phyloP scores from a whole-genome alignment of 2,329 filamentous ascomycete genomes.

The Hypoxylon sp. region DNA sequence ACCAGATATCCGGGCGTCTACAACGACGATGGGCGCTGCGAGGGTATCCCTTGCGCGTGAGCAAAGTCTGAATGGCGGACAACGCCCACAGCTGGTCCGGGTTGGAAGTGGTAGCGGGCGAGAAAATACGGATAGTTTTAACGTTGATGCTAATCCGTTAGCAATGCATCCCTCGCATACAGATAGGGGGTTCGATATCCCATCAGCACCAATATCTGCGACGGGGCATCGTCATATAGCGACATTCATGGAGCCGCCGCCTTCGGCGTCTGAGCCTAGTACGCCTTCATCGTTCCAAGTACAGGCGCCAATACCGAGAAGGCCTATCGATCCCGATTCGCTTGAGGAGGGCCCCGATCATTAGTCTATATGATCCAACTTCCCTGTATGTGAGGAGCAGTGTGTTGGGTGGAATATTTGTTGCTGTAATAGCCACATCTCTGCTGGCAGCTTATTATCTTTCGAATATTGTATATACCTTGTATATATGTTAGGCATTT shows the following conservation, averaged over 20 bases:
- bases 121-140: not conserved
- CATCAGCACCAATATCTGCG: constrained; percentile 5
- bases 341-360: constrained; percentile 19
- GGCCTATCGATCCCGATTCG: constrained; percentile 25
- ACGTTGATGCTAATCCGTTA: not conserved
- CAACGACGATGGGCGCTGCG: not conserved
- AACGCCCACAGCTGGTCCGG: constrained; percentile 31
- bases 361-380: not conserved
- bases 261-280: not conserved
- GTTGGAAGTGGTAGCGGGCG: constrained; percentile 34
- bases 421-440: not conserved
- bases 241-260: not conserved
- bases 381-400: not conserved
- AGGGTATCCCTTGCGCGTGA: constrained; percentile 28
- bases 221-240: constrained; percentile 14
- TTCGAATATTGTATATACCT: not conserved
- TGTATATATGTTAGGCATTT: not conserved
- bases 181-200: not conserved
- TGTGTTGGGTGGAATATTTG: not conserved
- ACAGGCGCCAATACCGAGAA: constrained; percentile 30
- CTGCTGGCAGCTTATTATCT: constrained; percentile 5
- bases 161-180: constrained; percentile 6
- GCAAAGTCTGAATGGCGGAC: constrained; percentile 23
- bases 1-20: not conserved
- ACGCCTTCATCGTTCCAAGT: constrained; percentile 20